Evolutionary conservation across 2,329 filamentous ascomycete species (phyloP).

Genomic region (Neonectria punicea): DNA sequence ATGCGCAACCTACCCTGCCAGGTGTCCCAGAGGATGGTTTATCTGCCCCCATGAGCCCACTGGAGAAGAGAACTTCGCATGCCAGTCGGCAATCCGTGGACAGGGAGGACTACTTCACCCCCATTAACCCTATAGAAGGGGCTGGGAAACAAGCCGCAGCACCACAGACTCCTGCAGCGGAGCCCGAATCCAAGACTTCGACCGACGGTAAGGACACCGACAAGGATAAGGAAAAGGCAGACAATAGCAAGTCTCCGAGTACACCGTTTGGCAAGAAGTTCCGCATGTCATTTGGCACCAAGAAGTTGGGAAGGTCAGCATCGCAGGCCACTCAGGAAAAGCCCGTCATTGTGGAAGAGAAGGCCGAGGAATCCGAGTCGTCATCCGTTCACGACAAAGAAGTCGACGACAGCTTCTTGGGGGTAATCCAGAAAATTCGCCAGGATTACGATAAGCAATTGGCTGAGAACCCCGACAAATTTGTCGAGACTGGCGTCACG

Average conservation of each 20-base stretch:
- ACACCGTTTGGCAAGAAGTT: constrained; percentile 88
- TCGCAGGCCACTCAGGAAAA: constrained; percentile 73
- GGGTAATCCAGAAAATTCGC: constrained; percentile 77
- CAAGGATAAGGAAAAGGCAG: constrained; percentile 65
- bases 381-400: constrained; percentile 75
- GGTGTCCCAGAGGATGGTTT: constrained; percentile 60
- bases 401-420: constrained; percentile 79
- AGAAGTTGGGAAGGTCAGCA: constrained; percentile 80
- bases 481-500: constrained; percentile 71
- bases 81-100: constrained; percentile 71
- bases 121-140: constrained; percentile 60
- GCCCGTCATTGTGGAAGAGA: constrained; percentile 79
- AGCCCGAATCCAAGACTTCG: constrained; percentile 59
- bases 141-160: constrained; percentile 59
- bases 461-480: constrained; percentile 62
- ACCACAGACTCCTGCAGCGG: constrained; percentile 57
- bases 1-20: constrained; percentile 49
- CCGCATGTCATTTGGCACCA: constrained; percentile 83
- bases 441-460: constrained; percentile 78
- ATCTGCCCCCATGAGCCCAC: constrained; percentile 54
- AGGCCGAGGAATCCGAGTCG: constrained; percentile 73
- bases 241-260: constrained; percentile 66
- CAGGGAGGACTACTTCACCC: constrained; percentile 81
- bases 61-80: constrained; percentile 67
- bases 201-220: constrained; percentile 59